phyloP scores from a whole-genome alignment of 2,329 filamentous ascomycete species.

The Simplicillium aogashimaense region DNA sequence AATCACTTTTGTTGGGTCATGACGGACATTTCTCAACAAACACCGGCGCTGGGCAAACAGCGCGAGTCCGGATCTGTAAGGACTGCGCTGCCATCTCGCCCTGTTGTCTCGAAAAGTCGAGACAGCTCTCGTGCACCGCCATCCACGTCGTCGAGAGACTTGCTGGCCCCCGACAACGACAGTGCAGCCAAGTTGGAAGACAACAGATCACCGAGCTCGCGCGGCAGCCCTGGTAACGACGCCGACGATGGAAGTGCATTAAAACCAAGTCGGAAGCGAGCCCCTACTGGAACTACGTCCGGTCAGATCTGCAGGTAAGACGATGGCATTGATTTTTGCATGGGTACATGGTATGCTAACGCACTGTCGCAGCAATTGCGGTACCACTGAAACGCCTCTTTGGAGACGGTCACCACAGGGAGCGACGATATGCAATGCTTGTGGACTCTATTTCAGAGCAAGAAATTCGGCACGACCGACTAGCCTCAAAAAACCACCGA shows the following conservation, averaged over 20 bases:
- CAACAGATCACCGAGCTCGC: conserved; percentile 16
- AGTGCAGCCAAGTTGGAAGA: conserved; percentile 11
- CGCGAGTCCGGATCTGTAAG: conserved; percentile 20
- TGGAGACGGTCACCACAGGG: conserved; percentile 92
- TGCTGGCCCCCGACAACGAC: conserved; percentile 13
- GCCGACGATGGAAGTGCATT: conserved; percentile 9
- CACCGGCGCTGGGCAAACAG: conserved; percentile 15
- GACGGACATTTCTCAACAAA: conserved; percentile 18
- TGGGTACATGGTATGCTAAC: background rate
- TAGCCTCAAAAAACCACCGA: conserved; percentile 71
- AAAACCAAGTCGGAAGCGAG: background rate
- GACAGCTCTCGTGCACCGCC: conserved; percentile 8
- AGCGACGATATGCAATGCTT: conserved; percentile 95
- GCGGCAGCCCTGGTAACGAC: conserved; percentile 14
- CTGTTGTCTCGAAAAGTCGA: conserved; percentile 19
- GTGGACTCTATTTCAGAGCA: conserved; percentile 88
- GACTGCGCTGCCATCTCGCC: conserved; percentile 27
- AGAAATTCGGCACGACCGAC: conserved; percentile 85
- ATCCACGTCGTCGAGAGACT: conserved; percentile 10
- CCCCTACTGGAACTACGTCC: background rate
- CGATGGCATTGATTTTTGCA: background rate
- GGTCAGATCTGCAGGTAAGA: conserved; percentile 7
- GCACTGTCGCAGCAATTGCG: conserved; percentile 64
- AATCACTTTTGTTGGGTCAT: conserved; percentile 12
- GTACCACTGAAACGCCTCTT: conserved; percentile 83